Evolutionary conservation across 495 filamentous ascomycete species (phyloP).

Genomic region (Daldinia loculata): DNA sequence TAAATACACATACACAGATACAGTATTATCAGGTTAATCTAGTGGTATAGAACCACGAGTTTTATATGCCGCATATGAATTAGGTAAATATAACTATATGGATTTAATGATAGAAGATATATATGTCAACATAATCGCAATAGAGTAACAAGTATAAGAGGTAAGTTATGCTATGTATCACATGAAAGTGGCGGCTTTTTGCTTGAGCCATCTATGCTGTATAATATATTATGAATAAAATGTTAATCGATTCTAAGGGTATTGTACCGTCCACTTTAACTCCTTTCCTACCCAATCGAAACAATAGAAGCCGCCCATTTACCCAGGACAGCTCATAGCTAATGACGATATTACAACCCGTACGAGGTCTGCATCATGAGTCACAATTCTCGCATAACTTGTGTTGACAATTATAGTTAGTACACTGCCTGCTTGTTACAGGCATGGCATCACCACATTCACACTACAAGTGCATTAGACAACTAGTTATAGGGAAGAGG

Average conservation of each 20-base stretch:
- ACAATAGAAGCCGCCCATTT: background rate
- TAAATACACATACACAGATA: too few relatives aligned
- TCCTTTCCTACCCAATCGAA: constrained; percentile 1
- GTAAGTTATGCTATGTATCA: too few relatives aligned
- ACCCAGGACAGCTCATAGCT: background rate
- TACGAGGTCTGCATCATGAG: background rate
- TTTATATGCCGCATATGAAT: too few relatives aligned
- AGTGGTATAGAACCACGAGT: too few relatives aligned
- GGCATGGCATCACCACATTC: constrained; percentile 36
- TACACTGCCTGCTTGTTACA: constrained; percentile 31
- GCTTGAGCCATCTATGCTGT: background rate
- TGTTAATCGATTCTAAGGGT: background rate
- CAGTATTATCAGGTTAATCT: too few relatives aligned
- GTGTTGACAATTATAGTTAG: constrained; percentile 40
- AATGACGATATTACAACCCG: background rate
- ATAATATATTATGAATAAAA: constrained; percentile 1
- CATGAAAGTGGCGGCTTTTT: background rate
- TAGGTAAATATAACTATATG: too few relatives aligned
- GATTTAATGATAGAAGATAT: too few relatives aligned
- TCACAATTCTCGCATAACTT: constrained; percentile 34
- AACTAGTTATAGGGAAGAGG: background rate
- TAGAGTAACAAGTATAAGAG: too few relatives aligned
- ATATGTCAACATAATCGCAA: too few relatives aligned
- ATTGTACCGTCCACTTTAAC: constrained; percentile 11
- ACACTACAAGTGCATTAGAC: constrained; percentile 38